Base-by-base conservation (phyloP, 2,329 filamentous ascomycete genomes). In the Mollisiaceae sp. region DNA sequence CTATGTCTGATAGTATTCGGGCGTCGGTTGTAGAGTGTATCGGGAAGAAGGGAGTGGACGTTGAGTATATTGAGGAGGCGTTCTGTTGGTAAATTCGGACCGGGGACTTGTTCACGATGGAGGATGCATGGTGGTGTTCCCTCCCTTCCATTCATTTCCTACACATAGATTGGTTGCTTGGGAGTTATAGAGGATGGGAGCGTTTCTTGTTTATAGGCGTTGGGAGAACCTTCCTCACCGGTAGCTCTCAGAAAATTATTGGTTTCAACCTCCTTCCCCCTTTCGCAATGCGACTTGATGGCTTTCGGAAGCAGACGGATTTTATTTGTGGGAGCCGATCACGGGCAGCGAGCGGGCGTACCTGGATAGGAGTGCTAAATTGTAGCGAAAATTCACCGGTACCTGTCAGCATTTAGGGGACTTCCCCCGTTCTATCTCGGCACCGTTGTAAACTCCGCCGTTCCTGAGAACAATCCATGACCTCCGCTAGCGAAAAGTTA, bases 41-140 rank as follows among this genome's bases (percentile, higher is more conserved):
- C 9, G 55, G 55, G 14, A 57, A 38, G 55, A 57, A 57, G 36
- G 55, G 55, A 8, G 32, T 41, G 11, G 24, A 35, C 39, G 55
- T 57, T 36, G 55, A 57, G 32, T 57, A 38, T 36, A 41, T 57
- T 57, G 55, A 57, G 32, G 55, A 57, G n/a, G 20, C 55, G 27
- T 57, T 57, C 36, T 36, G 32, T 57, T 57, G 55, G 55, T 57
- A 39, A 22, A n/a, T 11, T 8, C 20, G 45, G 20, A 22, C 4
- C 2, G n/a, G 24, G 20, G n/a, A 50, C 36, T 41, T 41, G 38
- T 12, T 41, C 12, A 9, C 15, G 38, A 41, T 18, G 15, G 38
- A 18, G 15, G 38, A 41, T 14, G 15, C 3, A 41, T 41, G 6
- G n/a, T 24, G 20, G 50, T 35, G 50, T 35, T 3, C 27, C 6